Percentiles rank a stretch among this genome's conserved stretches.
Evolutionary conservation across 805 yeast species (phyloP).

Genomic region (Wickerhamiella qilinensis): DNA sequence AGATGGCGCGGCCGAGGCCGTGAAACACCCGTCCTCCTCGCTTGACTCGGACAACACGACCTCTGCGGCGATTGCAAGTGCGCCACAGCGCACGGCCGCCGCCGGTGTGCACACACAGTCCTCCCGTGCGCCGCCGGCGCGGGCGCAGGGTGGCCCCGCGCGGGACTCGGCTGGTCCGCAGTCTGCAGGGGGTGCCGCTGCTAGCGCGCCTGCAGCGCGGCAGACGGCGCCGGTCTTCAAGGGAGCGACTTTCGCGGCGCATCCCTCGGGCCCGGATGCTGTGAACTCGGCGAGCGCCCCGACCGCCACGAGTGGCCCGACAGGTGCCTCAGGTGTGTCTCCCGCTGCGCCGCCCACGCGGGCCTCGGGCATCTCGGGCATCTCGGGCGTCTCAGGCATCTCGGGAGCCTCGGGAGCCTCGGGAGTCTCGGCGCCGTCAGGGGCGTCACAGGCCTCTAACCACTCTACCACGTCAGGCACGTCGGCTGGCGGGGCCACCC

Average conservation of each 20-base stretch:
- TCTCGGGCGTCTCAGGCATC: not conserved
- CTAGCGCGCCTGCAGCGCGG: not conserved
- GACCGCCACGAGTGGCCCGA: not conserved
- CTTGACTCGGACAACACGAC: not conserved
- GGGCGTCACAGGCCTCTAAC: too few relatives aligned
- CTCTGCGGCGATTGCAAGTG: not conserved
- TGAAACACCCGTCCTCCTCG: not conserved
- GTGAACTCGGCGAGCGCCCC: not conserved
- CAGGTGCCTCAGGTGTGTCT: not conserved
- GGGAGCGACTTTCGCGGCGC: not conserved
- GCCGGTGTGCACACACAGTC: not conserved
- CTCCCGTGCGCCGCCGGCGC: not conserved
- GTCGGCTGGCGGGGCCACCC: not conserved
- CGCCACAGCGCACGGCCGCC: not conserved
- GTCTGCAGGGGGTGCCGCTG: not conserved
- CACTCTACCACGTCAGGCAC: slow-evolving; percentile 8
- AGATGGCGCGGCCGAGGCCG: not conserved
- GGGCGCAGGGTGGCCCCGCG: not conserved
- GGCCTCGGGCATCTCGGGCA: not conserved
- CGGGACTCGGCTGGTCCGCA: not conserved
- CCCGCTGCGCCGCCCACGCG: not conserved
- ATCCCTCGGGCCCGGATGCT: not conserved
- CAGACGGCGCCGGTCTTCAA: not conserved
- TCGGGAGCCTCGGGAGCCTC: too few relatives aligned
- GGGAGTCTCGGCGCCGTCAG: not conserved